Evolutionary conservation across 169 alveolate species (phyloP).

Genomic region (Hepatocystis sp.): DNA sequence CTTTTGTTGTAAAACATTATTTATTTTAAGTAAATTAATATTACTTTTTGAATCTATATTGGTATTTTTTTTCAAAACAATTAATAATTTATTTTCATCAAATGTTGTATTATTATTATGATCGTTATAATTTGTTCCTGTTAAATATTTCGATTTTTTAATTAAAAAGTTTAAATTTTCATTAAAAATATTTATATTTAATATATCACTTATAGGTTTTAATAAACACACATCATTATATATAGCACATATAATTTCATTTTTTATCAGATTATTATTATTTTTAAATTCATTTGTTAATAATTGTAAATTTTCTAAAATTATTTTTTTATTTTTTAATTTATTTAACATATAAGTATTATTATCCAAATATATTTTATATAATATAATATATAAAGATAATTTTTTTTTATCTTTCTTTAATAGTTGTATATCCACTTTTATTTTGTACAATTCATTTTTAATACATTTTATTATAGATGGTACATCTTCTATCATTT

Average conservation of each 20-base stretch:
- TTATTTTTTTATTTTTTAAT: slow-evolving; percentile 24
- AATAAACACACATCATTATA: slow-evolving; percentile 12
- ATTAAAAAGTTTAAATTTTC: slow-evolving; percentile 11
- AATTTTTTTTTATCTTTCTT: slow-evolving; percentile 48
- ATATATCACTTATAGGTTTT: background rate
- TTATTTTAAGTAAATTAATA: too few species aligned
- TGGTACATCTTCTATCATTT: slow-evolving; percentile 63
- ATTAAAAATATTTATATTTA: slow-evolving; percentile 10
- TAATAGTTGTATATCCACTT: slow-evolving; percentile 8
- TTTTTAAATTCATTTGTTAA: slow-evolving; percentile 28
- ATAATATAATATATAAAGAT: slow-evolving; percentile 16
- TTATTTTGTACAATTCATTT: slow-evolving; percentile 22
- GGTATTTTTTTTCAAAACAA: too few species aligned
- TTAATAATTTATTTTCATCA: slow-evolving; percentile 28
- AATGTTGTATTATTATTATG: slow-evolving; percentile 1
- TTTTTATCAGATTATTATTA: slow-evolving; percentile 14
- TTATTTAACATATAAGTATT: slow-evolving; percentile 7
- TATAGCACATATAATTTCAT: slow-evolving; percentile 9
- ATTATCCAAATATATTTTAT: slow-evolving; percentile 40
- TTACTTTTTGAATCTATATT: too few species aligned
- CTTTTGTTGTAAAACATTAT: too few species aligned
- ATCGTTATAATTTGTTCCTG: background rate
- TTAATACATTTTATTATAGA: slow-evolving; percentile 31
- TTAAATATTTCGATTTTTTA: slow-evolving; percentile 2
- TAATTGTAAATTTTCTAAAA: slow-evolving; percentile 18